Conservation (phyloP, 2,329 filamentous ascomycete species). For the Penicillium sp. region DNA sequence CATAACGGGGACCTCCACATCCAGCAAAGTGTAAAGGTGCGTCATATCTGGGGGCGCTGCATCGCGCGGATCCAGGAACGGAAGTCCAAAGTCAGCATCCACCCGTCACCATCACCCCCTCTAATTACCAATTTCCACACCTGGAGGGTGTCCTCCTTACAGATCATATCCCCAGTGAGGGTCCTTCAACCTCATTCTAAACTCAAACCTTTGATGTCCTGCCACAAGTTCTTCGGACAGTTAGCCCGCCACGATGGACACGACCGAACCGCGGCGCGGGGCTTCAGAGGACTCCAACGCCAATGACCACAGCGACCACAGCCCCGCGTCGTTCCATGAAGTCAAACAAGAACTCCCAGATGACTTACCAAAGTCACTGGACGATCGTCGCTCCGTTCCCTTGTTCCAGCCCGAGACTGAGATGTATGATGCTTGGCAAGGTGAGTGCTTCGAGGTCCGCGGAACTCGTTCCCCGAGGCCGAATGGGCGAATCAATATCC, state of each 20-base stretch:
- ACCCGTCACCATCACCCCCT: background rate
- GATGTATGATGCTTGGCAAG: conserved; percentile 99
- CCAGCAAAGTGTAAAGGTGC: background rate
- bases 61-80: conserved; percentile 9
- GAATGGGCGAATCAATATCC: background rate
- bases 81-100: conserved; percentile 3
- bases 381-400: conserved; percentile 74
- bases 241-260: conserved; percentile 36
- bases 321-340: conserved; percentile 22
- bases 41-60: conserved; percentile 8
- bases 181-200: conserved; percentile 10
- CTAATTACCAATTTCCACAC: background rate
- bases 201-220: conserved; percentile 20
- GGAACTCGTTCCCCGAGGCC: conserved; percentile 2
- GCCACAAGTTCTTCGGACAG: conserved; percentile 12
- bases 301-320: conserved; percentile 19
- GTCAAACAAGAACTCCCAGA: conserved; percentile 59
- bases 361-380: conserved; percentile 86
- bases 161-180: conserved; percentile 7
- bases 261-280: conserved; percentile 33
- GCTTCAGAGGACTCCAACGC: conserved; percentile 31
- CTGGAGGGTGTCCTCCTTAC: background rate
- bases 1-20: background rate
- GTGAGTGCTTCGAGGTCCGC: conserved; percentile 48
- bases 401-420: conserved; percentile 79